Conservation (phyloP, 805 yeast species). For the Dipodascopsis uninucleata region DNA sequence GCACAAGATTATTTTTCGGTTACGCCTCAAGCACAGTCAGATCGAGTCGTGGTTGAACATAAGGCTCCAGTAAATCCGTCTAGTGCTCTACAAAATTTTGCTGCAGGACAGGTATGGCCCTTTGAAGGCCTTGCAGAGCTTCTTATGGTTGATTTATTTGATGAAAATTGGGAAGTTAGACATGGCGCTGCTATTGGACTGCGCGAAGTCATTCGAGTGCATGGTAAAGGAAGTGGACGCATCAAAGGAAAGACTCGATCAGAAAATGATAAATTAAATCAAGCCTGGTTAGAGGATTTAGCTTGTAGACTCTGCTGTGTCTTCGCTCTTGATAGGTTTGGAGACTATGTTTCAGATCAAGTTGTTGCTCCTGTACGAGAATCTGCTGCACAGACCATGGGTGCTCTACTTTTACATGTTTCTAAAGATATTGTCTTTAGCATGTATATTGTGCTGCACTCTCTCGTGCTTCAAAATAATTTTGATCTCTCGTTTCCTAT, state of each 20-base stretch:
- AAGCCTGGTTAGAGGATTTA: conserved; percentile 75
- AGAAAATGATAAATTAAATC: conserved; percentile 66
- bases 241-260: conserved; percentile 55
- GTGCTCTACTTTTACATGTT: conserved; percentile 78
- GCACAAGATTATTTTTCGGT: conserved; percentile 38
- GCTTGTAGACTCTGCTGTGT: conserved; percentile 80
- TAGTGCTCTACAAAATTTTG: conserved; percentile 39
- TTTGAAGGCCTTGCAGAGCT: conserved; percentile 90
- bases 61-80: conserved; percentile 57
- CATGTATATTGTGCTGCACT: conserved; percentile 62
- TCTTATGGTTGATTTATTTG: conserved; percentile 70
- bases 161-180: conserved; percentile 87
- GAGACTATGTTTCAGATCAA: conserved; percentile 94
- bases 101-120: conserved; percentile 66
- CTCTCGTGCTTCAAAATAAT: conserved; percentile 60
- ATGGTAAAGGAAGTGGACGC: conserved; percentile 83
- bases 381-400: conserved; percentile 90
- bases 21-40: conserved; percentile 69
- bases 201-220: conserved; percentile 77
- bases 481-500: conserved; percentile 51
- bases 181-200: conserved; percentile 95
- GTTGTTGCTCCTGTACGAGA: conserved; percentile 98
- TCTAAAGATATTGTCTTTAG: conserved; percentile 54
- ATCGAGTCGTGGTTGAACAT: conserved; percentile 80
- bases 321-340: conserved; percentile 90